phyloP scores from a whole-genome alignment of 768 basidiomycete genomes.

The Asterophora parasitica region DNA sequence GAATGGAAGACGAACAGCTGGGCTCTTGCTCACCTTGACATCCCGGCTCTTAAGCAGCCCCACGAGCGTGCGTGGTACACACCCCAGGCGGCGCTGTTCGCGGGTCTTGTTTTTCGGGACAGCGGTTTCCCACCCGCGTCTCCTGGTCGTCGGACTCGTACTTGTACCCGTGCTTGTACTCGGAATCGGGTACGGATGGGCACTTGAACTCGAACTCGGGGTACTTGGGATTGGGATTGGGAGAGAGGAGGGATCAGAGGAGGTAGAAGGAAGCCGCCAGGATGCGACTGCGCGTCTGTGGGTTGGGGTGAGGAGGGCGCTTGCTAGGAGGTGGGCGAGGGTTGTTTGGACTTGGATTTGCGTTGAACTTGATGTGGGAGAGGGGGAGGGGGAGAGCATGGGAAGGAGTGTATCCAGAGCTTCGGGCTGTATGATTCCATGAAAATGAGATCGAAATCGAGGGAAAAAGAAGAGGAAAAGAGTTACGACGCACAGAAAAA shows the following conservation, averaged over 20 bases:
- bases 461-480: neutral
- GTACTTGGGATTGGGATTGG: conserved; percentile 34
- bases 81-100: conserved; percentile 28
- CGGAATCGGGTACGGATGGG: too few relatives aligned
- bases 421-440: too few relatives aligned
- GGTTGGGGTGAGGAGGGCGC: conserved; percentile 40
- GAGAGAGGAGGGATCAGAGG: neutral
- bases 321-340: conserved; percentile 56
- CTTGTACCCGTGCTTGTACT: too few relatives aligned
- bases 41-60: conserved; percentile 47
- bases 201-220: too few relatives aligned
- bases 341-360: conserved; percentile 35
- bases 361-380: conserved; percentile 10
- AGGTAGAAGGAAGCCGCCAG: conserved; percentile 53
- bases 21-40: conserved; percentile 51
- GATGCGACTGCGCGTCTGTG: conserved; percentile 46
- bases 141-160: too few relatives aligned
- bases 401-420: conserved; percentile 67
- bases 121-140: conserved; percentile 62
- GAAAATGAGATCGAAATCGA: neutral
- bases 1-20: too few relatives aligned
- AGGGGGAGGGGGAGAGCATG: conserved; percentile 39
- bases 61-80: conserved; percentile 52
- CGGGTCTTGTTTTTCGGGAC: too few relatives aligned
- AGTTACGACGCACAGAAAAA: conserved; percentile 57